Conservation (phyloP, 768 basidiomycete genomes). For the Kondoa subrosea region DNA sequence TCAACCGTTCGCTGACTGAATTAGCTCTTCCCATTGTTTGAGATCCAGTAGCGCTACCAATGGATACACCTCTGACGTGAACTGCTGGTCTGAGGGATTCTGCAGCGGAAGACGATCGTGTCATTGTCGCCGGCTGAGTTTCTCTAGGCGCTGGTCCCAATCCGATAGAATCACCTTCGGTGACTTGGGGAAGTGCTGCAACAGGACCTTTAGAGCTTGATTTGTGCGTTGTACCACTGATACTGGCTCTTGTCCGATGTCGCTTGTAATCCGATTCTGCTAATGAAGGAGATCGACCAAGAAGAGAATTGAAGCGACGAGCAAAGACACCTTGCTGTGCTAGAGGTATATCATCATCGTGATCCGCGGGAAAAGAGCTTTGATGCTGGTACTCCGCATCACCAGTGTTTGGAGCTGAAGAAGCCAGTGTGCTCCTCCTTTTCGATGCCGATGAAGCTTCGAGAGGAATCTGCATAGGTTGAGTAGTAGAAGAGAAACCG, state of each 20-base stretch:
- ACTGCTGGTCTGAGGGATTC: constrained; percentile 20
- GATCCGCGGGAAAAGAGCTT: too few species aligned
- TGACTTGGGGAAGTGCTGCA: constrained; percentile 21
- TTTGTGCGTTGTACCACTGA: constrained; percentile 18
- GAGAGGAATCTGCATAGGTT: not conserved
- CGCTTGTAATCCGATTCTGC: constrained; percentile 10
- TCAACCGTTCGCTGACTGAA: not conserved
- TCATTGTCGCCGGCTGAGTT: not conserved
- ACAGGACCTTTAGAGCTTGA: constrained; percentile 21
- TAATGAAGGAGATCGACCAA: constrained; percentile 20
- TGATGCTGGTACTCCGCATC: not conserved
- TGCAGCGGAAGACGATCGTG: constrained; percentile 17
- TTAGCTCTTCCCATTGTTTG: not conserved
- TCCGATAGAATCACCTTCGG: constrained; percentile 6
- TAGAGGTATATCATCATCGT: constrained; percentile 21
- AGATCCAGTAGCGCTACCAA: constrained; percentile 11
- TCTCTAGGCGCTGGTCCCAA: not conserved
- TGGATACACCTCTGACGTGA: constrained; percentile 17
- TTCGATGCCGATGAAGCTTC: not conserved
- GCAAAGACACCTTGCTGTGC: constrained; percentile 14
- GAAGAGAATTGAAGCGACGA: constrained; percentile 26
- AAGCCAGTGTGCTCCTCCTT: not conserved
- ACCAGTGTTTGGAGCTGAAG: not conserved
- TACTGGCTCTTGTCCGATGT: constrained; percentile 20
- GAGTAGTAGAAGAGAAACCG: not conserved